Evolutionary conservation across 257 asterid genomes (phyloP).

Genomic region (Cinchona pubescens): DNA sequence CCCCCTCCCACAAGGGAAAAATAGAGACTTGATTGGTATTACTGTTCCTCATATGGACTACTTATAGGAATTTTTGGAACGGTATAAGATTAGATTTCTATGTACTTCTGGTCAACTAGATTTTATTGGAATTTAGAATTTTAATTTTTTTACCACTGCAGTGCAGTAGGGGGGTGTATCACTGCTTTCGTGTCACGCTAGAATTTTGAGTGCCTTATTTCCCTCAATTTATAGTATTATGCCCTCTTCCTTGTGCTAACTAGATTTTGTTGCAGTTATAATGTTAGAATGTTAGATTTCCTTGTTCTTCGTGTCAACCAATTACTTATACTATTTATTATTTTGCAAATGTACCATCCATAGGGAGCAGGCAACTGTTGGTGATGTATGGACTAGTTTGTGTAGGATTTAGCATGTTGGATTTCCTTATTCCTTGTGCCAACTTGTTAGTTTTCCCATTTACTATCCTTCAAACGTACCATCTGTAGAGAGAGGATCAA

Average conservation of each 20-base stretch:
- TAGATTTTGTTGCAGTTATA: not conserved
- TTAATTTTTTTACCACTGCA: not conserved
- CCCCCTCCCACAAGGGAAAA: too few relatives aligned
- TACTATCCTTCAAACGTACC: not conserved
- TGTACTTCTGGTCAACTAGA: not conserved
- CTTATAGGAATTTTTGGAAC: not conserved
- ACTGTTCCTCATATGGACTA: not conserved
- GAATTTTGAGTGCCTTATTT: not conserved
- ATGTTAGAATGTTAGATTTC: not conserved
- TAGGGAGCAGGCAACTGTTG: not conserved
- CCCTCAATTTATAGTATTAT: not conserved
- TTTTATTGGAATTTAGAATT: not conserved
- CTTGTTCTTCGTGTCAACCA: too few relatives aligned
- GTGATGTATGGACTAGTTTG: not conserved
- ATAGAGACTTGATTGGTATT: not conserved
- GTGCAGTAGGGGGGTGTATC: too few relatives aligned
- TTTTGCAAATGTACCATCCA: not conserved
- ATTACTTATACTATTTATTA: not conserved
- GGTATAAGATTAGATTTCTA: not conserved
- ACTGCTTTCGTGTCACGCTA: too few relatives aligned
- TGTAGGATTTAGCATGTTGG: not conserved
- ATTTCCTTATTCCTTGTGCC: not conserved
- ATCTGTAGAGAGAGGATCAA: not conserved
- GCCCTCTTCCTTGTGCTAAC: not conserved
- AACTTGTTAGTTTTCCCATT: not conserved